A percentile compares a stretch with the other conserved stretches of the same genome.
phyloP scores from a whole-genome alignment of 352 stramenopile genomes.

The Globisporangium rhizosaccharum region DNA sequence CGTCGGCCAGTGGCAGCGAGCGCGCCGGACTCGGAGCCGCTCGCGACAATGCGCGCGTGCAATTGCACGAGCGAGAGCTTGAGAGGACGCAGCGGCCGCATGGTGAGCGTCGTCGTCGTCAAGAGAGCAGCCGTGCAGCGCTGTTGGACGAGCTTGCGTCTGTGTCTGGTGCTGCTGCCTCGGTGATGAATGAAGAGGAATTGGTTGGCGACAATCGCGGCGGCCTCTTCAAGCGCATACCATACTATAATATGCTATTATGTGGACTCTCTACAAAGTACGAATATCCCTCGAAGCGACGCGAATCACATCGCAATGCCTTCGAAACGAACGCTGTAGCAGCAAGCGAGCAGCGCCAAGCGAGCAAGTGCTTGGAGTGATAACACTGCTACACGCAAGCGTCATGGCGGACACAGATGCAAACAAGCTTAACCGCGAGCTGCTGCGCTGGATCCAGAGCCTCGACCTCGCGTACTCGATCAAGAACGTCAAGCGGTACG shows the following conservation, averaged over 20 bases:
- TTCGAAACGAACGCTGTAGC: no score
- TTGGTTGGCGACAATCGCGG: constrained; percentile 21
- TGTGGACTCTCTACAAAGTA: neutral
- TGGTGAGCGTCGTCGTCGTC: constrained; percentile 3
- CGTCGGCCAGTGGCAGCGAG: constrained; percentile 7
- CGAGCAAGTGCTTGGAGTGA: no score
- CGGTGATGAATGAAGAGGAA: constrained; percentile 1
- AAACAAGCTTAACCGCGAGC: constrained; percentile 86
- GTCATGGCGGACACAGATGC: constrained; percentile 15
- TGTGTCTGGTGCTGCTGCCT: neutral
- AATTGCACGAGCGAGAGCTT: constrained; percentile 33
- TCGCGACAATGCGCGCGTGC: constrained; percentile 8
- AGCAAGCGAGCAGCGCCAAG: no score
- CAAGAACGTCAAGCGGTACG: constrained; percentile 90
- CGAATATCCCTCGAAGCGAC: neutral
- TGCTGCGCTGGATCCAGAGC: constrained; percentile 91
- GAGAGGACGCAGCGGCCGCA: constrained; percentile 32
- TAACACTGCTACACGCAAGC: neutral
- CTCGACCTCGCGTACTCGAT: constrained; percentile 91
- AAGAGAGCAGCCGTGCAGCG: constrained; percentile 2
- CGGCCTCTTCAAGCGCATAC: constrained; percentile 10
- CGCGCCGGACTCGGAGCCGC: neutral
- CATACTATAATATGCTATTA: constrained; percentile 11
- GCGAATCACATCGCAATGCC: neutral
- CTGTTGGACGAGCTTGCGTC: neutral